Base-by-base conservation (phyloP, 2,329 filamentous ascomycete species). In the Ophiobolus disseminans region DNA sequence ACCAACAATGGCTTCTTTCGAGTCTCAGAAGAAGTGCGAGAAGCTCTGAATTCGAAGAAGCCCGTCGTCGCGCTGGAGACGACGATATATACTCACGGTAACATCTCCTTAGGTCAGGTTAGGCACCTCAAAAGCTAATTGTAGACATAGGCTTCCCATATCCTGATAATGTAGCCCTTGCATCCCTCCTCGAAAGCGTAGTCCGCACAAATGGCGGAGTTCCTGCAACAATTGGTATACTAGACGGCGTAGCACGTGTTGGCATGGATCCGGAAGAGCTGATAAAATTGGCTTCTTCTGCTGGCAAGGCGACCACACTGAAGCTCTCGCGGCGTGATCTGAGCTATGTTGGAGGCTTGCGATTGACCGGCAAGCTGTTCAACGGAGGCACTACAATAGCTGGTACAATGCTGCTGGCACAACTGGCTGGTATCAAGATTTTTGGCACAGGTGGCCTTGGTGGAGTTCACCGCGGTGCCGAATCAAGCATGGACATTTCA, bases 361-460 rank as follows among this genome's bases (percentile, higher is more conserved):
- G 87, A 22, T 68, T 88, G 43, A 72, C 82, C 36, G 88, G 89
- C 25, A 83, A 82, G 58, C 84, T 80, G 45, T 82, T 90, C 35
- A 88, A 95, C 71, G 94, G 92, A 21, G 94, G 93, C 8, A 99
- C 94, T 1, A 99, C 94, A 2, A 89, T 99, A 46, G 86, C 93
- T 4, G 92, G 89, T 1, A 99, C 94, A 3, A 97, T 96, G 89
- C 74, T 97, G 28, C 83, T 99, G 22, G 90, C 94, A 35, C 82
- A 89, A 55, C 78, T 92, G 50, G 93, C 91, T 21, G 92, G 92
- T 8, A 96, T 99, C 68, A 88, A 86, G 57, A 84, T 99, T 40
- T 97, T 99, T 73, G 94, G 91, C 20, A 99, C 94, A 5, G 94
- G 94, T 36, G 94, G 94, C 10, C 84, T 99, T 4, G 93, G 94